Evolutionary conservation across 352 stramenopile genomes (phyloP).

Genomic region (Globisporangium nunn): DNA sequence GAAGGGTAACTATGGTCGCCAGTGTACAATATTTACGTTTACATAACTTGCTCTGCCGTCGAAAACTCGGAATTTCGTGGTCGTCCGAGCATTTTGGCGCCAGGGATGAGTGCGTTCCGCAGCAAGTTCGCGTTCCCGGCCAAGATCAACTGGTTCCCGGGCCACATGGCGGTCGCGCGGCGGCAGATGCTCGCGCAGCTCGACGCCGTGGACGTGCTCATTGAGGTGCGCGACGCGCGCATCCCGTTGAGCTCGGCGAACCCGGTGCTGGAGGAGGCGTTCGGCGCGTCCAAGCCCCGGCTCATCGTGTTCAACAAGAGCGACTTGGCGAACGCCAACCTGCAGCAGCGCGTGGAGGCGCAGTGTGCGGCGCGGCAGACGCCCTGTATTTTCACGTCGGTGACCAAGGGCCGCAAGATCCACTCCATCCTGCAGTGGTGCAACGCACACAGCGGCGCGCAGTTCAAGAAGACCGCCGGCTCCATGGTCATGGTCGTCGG

Average conservation of each 20-base stretch:
- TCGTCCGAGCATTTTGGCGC: background rate
- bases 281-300: conserved; percentile 69
- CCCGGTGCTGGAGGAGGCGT: conserved; percentile 66
- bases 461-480: conserved; percentile 81
- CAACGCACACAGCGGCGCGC: conserved; percentile 57
- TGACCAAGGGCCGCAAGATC: conserved; percentile 68
- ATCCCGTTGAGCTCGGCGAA: conserved; percentile 84
- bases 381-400: conserved; percentile 75
- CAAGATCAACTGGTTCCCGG: conserved; percentile 88
- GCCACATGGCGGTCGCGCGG: conserved; percentile 77
- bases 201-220: conserved; percentile 73
- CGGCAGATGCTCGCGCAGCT: conserved; percentile 79
- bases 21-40: too few relatives aligned
- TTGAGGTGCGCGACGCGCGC: conserved; percentile 79
- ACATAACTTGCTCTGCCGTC: too few relatives aligned
- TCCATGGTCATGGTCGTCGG: conserved; percentile 87
- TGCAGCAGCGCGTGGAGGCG: conserved; percentile 67
- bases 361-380: conserved; percentile 41
- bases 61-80: background rate
- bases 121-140: conserved; percentile 68
- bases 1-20: too few relatives aligned
- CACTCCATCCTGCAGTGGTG: conserved; percentile 77
- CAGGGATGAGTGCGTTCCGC: conserved; percentile 54
- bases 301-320: conserved; percentile 87
- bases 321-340: conserved; percentile 79